Percentiles rank a stretch among this genome's conserved stretches.
phyloP scores from a whole-genome alignment of 305 asterid genomes.

The Coffea humblotiana region DNA sequence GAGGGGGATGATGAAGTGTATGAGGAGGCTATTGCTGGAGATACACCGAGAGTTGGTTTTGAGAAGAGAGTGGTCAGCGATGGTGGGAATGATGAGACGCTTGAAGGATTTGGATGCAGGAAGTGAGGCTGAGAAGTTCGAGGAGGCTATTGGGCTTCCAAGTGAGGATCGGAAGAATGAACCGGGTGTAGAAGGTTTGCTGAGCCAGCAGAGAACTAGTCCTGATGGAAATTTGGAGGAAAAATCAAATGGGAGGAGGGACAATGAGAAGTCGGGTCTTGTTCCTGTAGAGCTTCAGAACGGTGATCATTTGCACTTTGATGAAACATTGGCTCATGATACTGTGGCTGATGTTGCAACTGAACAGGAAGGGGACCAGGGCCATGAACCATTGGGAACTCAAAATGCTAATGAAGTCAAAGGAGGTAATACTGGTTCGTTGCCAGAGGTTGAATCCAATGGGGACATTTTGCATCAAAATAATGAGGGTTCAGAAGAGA shows the following conservation, averaged over 20 bases:
- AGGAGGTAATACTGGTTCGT: slow-evolving; percentile 30
- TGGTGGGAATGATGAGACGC: not conserved
- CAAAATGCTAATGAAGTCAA: slow-evolving; percentile 39
- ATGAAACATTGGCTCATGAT: slow-evolving; percentile 35
- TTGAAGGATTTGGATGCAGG: slow-evolving; percentile 7
- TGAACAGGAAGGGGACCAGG: slow-evolving; percentile 21
- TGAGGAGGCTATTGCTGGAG: slow-evolving; percentile 42
- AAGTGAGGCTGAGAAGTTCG: slow-evolving; percentile 29
- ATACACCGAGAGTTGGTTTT: not conserved
- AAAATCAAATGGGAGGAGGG: slow-evolving; percentile 34
- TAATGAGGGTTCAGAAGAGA: slow-evolving; percentile 23
- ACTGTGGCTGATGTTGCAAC: slow-evolving; percentile 5
- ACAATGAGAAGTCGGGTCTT: slow-evolving; percentile 28
- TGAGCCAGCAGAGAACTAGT: slow-evolving; percentile 20
- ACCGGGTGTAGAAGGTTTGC: slow-evolving; percentile 13
- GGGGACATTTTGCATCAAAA: slow-evolving; percentile 32
- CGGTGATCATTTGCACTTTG: slow-evolving; percentile 37
- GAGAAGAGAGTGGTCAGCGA: slow-evolving; percentile 10
- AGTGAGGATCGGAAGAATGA: slow-evolving; percentile 12
- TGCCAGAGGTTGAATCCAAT: slow-evolving; percentile 34
- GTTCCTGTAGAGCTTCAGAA: slow-evolving; percentile 34
- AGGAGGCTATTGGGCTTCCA: slow-evolving; percentile 38
- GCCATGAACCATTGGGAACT: slow-evolving; percentile 29
- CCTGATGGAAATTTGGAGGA: slow-evolving; percentile 25
- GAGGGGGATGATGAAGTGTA: slow-evolving; percentile 49